These are phyloP conservation scores for Chlorophyllum brunneum DNA, from an alignment of 768 basidiomycete genomes.

Conservation along the genomic window DNA sequence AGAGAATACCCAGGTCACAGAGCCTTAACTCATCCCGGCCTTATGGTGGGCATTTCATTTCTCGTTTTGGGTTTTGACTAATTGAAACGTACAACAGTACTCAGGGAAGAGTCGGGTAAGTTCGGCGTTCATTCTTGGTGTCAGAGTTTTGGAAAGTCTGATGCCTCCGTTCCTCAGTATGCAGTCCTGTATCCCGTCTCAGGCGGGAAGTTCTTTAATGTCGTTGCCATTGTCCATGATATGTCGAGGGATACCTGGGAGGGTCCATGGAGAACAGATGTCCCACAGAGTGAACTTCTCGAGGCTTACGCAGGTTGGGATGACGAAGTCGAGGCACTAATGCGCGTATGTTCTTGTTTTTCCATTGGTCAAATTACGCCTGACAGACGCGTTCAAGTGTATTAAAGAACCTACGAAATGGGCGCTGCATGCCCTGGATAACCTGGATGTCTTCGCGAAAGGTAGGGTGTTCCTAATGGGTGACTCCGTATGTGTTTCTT, in stretches of 20 bases:
- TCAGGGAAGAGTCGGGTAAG: slow-evolving; percentile 26
- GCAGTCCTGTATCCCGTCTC: slow-evolving; percentile 46
- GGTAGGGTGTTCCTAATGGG: slow-evolving; percentile 20
- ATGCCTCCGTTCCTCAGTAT: slow-evolving; percentile 27
- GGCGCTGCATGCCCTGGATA: slow-evolving; percentile 19
- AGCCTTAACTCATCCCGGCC: not conserved
- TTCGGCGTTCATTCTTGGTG: not conserved
- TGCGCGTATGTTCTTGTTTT: slow-evolving; percentile 9
- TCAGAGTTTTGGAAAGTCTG: not conserved
- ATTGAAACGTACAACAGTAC: slow-evolving; percentile 19
- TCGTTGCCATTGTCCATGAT: slow-evolving; percentile 34
- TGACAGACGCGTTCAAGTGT: slow-evolving; percentile 15
- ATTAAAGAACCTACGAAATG: slow-evolving; percentile 18
- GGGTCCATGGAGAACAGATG: slow-evolving; percentile 18
- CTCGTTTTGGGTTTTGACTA: not conserved
- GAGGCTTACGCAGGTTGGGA: slow-evolving; percentile 16
- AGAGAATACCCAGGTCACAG: slow-evolving; percentile 26
- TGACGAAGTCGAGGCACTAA: slow-evolving; percentile 13
- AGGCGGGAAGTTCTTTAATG: slow-evolving; percentile 40
- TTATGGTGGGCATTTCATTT: slow-evolving; percentile 19
- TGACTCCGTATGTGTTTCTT: slow-evolving; percentile 18
- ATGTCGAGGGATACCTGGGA: slow-evolving; percentile 13
- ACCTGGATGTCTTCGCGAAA: slow-evolving; percentile 16
- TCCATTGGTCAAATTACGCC: not conserved
- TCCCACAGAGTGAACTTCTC: slow-evolving; percentile 12